Conservation (phyloP, 768 basidiomycete genomes). For the Myochromella boudieri region DNA sequence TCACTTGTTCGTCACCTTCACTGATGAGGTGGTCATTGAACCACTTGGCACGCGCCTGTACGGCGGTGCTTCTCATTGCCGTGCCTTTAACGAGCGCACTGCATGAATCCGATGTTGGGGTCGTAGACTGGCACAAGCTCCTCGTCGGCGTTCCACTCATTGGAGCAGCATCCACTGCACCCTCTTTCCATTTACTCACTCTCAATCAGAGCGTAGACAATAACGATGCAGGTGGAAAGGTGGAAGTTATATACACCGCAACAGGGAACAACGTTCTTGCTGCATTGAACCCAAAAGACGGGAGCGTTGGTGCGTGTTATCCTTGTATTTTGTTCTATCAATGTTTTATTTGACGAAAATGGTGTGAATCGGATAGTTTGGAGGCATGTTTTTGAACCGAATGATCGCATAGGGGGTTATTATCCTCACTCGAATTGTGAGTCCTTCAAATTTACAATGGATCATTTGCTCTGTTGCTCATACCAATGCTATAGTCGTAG, state of each 20-base stretch:
- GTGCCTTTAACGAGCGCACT: constrained; percentile 39
- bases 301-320: constrained; percentile 63
- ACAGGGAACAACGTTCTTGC: constrained; percentile 79
- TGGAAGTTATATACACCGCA: constrained; percentile 60
- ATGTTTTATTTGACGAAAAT: constrained; percentile 9
- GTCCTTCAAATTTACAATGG: constrained; percentile 21
- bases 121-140: constrained; percentile 86
- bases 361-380: constrained; percentile 51
- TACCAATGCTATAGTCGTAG: constrained; percentile 47
- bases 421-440: constrained; percentile 57
- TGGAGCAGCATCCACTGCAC: constrained; percentile 49
- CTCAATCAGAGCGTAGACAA: not conserved
- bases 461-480: not conserved
- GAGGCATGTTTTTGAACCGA: constrained; percentile 74
- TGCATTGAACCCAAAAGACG: constrained; percentile 64
- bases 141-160: constrained; percentile 73
- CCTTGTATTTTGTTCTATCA: not conserved
- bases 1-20: too few relatives aligned
- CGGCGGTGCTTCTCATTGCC: constrained; percentile 4
- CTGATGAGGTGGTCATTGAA: constrained; percentile 13
- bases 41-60: constrained; percentile 7
- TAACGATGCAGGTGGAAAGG: constrained; percentile 9
- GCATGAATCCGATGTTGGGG: constrained; percentile 74
- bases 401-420: constrained; percentile 68
- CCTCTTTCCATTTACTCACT: constrained; percentile 51